Evolutionary conservation across 768 basidiomycete genomes (phyloP), one percentile per base, ranked within the genome.

Genomic region (Chalciporus sphaerocephalus): DNA sequence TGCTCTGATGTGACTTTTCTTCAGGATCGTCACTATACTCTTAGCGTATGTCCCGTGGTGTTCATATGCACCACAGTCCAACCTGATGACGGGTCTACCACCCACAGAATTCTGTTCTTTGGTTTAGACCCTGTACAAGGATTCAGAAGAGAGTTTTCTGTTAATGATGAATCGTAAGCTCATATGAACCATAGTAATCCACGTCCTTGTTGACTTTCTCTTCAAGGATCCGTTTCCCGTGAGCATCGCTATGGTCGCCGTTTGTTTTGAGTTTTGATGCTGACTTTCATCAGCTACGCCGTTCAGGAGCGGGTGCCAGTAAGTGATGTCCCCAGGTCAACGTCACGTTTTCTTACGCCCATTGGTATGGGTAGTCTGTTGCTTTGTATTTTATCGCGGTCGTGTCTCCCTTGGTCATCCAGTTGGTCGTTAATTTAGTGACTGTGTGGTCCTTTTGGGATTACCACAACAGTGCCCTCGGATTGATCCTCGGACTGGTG

Each of bases 381-480:
- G 78, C 74, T 13, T 57, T 83, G 6, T 75, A 74, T 53, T 51
- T 80, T 11, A 79, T 83, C 40, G 74, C 76, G 10, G 38, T 76
- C 21, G 78, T 83, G 2, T 73, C 87, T 3, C 94, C 94, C 0
- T 61, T 90, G 17, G 56, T 81, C 36, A 67, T 92, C 34, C 81
- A 90, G 57, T 74, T 83, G 16, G 53, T 81, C 16, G 74, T 94
- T 54, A 88, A 89, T 54, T 47, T 81, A 17, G 39, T 87, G 12
- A 85, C 90, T 17, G 71, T 91, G 22, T 78, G 85, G n/a, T 85
- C 82, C 3, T 82, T 81, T 72, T 97, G 93, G 92, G 94, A 96
- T 58, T 69, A 86, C 23, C 94, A 96, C 59, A 84, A 80, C 56
- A 74, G 85, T 38, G 58, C 53, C 7, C 68, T 78, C 3, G 75